Evolutionary conservation across 208 protist species (phyloP), one percentile per base, ranked within the genome.

Genomic region (Trypanosoma avium): DNA sequence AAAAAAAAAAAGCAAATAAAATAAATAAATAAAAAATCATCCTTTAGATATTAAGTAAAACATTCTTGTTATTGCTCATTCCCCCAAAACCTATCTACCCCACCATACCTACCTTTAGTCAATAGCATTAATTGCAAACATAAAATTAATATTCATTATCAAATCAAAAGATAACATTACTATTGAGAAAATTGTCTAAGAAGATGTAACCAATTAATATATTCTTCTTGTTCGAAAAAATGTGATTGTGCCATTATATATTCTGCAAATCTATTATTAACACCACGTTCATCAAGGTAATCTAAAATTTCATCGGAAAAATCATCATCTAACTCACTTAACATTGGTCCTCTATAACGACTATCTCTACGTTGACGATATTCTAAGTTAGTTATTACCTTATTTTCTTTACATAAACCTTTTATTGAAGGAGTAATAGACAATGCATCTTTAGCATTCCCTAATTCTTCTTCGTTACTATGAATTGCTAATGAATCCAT

Each of bases 241-340:
- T 92, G 79, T 12, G 89, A 77, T 59, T 92, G 84, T 13, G 82
- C 63, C 77, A 92, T 90, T n/a, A 95, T 80, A 62, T 77, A 95
- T 52, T 95, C 84, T 0, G 89, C 89, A 77, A 95, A 95, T 1
- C 77, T 81, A 54, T 95, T 88, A 70, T 95, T 89, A 24, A 95
- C 73, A 27, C 89, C 89, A 35, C 89, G 75, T 58, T 93, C 89
- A 60, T 95, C 86, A 9, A 95, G 67, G 54, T 95, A 95, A 63
- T 92, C 86, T 2, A 91, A 58, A 48, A 95, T 88, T 57, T 92
- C 89, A 57, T 95, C 89, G 15, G 79, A 81, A n/a, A 95, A 73
- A 60, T 95, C 89, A 38, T 95, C 89, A 60, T 93, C 86, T 5
- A 95, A 70, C 43, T 95, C 89, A 45, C 69, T 93, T 3, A 95